phyloP scores from a whole-genome alignment of 768 basidiomycete genomes.

The Kwoniella bestiolae region DNA sequence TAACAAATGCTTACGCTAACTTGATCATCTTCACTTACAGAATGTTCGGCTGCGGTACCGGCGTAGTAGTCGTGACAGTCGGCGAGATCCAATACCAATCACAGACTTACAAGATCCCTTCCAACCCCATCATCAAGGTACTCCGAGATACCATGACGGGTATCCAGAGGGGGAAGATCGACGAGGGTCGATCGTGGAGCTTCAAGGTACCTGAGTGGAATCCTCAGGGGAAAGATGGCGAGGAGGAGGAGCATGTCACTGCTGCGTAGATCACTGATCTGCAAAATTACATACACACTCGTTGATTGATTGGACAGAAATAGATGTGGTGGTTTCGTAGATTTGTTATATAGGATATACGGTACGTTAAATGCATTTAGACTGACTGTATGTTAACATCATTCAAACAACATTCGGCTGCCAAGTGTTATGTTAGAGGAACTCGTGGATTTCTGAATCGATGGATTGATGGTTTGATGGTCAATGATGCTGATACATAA shows the following conservation, averaged over 20 bases:
- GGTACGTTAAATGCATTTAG: too few relatives aligned
- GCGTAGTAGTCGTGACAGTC: slow-evolving; percentile 47
- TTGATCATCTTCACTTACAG: slow-evolving; percentile 10
- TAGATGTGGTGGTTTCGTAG: too few relatives aligned
- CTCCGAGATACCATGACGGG: slow-evolving; percentile 48
- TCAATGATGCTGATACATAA: too few relatives aligned
- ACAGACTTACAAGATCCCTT: slow-evolving; percentile 36
- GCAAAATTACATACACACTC: too few relatives aligned
- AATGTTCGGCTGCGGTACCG: slow-evolving; percentile 53
- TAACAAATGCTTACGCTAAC: too few relatives aligned
- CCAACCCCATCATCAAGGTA: slow-evolving; percentile 41
- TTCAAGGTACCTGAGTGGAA: slow-evolving; percentile 48
- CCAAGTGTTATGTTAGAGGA: too few relatives aligned
- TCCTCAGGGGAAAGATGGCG: slow-evolving; percentile 32
- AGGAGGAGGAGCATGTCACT: slow-evolving; percentile 26
- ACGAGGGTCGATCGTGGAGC: slow-evolving; percentile 39
- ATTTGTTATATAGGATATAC: too few relatives aligned
- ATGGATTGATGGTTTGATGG: too few relatives aligned
- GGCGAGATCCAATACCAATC: slow-evolving; percentile 43
- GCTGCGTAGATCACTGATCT: slow-evolving; percentile 6
- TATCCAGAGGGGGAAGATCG: slow-evolving; percentile 46
- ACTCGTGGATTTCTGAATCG: too few relatives aligned
- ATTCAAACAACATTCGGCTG: too few relatives aligned
- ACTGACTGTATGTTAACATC: too few relatives aligned
- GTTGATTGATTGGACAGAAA: too few relatives aligned